A percentile compares a stretch with the other conserved stretches of the same genome.
Conservation (phyloP, 768 basidiomycete genomes). For the Mycena vitilis region DNA sequence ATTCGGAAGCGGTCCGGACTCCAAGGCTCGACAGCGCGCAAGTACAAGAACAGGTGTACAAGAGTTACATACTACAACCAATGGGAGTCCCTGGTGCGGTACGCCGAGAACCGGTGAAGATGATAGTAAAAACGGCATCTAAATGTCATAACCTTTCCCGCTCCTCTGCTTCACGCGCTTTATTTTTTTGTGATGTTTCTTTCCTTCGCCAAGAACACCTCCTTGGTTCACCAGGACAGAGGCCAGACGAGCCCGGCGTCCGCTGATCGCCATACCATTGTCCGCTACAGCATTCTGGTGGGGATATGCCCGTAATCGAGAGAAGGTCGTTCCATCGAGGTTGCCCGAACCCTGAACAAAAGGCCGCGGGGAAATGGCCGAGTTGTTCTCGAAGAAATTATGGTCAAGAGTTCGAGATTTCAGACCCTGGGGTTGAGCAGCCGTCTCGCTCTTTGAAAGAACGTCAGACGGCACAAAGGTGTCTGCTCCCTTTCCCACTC, state of each 20-base stretch:
- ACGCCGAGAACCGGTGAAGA: no score
- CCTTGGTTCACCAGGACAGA: conserved; percentile 55
- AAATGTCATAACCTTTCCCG: conserved; percentile 88
- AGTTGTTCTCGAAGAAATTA: conserved; percentile 80
- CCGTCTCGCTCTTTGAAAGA: conserved; percentile 39
- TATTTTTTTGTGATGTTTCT: conserved; percentile 89
- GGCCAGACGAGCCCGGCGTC: conserved; percentile 55
- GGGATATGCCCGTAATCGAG: conserved; percentile 76
- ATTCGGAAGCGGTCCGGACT: no score
- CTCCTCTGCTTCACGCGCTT: conserved; percentile 89
- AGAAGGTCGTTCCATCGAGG: conserved; percentile 68
- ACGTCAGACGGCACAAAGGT: conserved; percentile 73
- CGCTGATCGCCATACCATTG: conserved; percentile 75
- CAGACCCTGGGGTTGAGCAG: conserved; percentile 50
- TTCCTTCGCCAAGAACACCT: conserved; percentile 55
- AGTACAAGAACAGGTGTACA: no score
- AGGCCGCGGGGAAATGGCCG: conserved; percentile 65
- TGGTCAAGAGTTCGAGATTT: conserved; percentile 82
- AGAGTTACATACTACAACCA: no score
- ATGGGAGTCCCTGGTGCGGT: no score
- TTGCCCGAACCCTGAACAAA: conserved; percentile 67
- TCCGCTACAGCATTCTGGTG: conserved; percentile 86
- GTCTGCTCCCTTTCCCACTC: conserved; percentile 86
- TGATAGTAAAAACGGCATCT: background rate
- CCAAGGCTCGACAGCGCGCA: no score